phyloP scores from a whole-genome alignment of 139 green algal genomes.

The Gonium pectorale region DNA sequence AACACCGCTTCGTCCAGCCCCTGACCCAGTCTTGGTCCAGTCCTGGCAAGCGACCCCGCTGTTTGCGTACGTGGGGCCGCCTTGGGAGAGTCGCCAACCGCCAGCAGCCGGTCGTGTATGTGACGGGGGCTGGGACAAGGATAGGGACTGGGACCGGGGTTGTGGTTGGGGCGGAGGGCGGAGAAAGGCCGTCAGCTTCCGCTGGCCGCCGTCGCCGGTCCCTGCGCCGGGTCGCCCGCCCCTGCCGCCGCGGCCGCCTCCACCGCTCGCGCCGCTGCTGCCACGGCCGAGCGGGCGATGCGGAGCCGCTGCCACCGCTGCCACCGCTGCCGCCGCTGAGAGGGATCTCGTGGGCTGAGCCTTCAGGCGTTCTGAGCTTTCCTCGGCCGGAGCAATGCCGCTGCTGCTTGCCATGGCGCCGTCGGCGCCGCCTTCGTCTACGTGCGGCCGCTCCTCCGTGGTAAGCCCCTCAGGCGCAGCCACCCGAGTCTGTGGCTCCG shows the following conservation, averaged over 20 bases:
- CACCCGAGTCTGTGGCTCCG: too few relatives aligned
- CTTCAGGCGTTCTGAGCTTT: neutral
- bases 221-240: neutral
- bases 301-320: neutral
- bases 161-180: too few relatives aligned
- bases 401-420: neutral
- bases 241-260: neutral
- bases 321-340: neutral
- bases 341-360: neutral
- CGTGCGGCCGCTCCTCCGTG: too few relatives aligned
- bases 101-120: too few relatives aligned
- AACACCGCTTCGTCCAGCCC: too few relatives aligned
- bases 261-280: neutral
- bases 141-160: too few relatives aligned
- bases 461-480: too few relatives aligned
- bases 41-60: too few relatives aligned
- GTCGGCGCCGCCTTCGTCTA: neutral
- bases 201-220: neutral
- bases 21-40: too few relatives aligned
- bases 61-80: too few relatives aligned
- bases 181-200: conserved; percentile 34
- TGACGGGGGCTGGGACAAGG: too few relatives aligned
- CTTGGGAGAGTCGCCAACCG: too few relatives aligned
- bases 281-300: neutral
- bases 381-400: neutral